Evolutionary conservation across 2,329 filamentous ascomycete genomes (phyloP), one percentile per base, ranked within the genome.

Genomic region (Sclerotinia spermophila): DNA sequence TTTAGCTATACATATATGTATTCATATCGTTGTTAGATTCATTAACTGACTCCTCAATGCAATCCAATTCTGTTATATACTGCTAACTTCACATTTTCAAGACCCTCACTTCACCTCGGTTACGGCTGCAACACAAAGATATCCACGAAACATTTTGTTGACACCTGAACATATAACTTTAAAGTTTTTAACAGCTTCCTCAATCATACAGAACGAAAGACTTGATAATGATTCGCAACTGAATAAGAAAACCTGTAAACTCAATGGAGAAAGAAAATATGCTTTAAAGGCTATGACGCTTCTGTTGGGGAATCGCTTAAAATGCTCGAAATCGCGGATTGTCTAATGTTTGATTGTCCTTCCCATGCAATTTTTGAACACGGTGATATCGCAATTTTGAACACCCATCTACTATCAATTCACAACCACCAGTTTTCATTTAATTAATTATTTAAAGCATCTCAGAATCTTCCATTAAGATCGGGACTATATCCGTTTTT

Each of bases 401-500:
- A 72, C 58, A 61, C 69, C 74, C 59, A 71, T 70, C 76, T 66
- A 53, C 68, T 65, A 70, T 67, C 55, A 70, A 70, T 68, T 70
- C 62, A 60, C 62, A 59, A 69, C 74, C 72, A 75, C 72, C 70
- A 64, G 71, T 76, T 74, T 68, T 73, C 76, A 78, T 79, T 77
- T 69, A 73, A 56, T 72, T 58, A 64, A 61, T 67, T 44, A 59
- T 55, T 51, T 35, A 27, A 64, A 67, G 67, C 80, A 79, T 81
- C 80, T 81, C 76, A 58, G 64, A 68, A 70, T 69, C 73, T 72
- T 75, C 76, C 76, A 78, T 80, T 81, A 77, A 83, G 74, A 72
- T 76, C 77, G 73, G 74, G 76, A 75, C 76, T 76, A 78, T 85
- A 84, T 87, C 84, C 84, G 85, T 88, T 89, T 88, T 84, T 59